These are phyloP conservation scores for Dipteronia sinensis DNA, from an alignment of 345 rosid genomes.

Conservation along the genomic window DNA sequence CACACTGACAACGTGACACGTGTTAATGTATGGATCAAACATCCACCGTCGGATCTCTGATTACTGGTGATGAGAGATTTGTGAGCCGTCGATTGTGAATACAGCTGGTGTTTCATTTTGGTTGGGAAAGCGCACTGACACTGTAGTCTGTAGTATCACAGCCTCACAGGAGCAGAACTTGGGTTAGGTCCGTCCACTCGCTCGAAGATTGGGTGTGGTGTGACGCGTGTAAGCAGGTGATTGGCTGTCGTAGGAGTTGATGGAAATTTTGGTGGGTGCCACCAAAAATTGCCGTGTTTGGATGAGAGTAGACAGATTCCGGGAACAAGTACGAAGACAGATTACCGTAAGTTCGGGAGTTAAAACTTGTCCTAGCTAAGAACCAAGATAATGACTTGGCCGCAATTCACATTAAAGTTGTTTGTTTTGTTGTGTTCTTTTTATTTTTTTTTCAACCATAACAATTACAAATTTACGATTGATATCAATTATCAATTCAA, in stretches of 20 bases:
- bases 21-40: conserved; percentile 2
- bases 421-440: no score
- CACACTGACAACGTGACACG: conserved; percentile 32
- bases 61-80: not conserved
- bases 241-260: not conserved
- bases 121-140: not conserved
- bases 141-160: not conserved
- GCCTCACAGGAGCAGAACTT: not conserved
- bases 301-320: conserved; percentile 25
- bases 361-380: conserved; percentile 14
- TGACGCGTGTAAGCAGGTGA: not conserved
- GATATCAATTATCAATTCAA: no score
- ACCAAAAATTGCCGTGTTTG: conserved; percentile 24
- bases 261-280: conserved; percentile 15
- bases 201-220: conserved; percentile 6
- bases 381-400: conserved; percentile 5
- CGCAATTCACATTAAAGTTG: no score
- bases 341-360: conserved; percentile 17
- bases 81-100: conserved; percentile 34
- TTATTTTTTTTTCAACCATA: no score
- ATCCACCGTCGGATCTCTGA: conserved; percentile 15
- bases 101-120: conserved; percentile 21
- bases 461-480: no score
- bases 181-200: conserved; percentile 19
- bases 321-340: not conserved